These are phyloP conservation scores for Colletotrichum paranaense DNA, from an alignment of 2,329 filamentous ascomycete species.

Conservation along the genomic window DNA sequence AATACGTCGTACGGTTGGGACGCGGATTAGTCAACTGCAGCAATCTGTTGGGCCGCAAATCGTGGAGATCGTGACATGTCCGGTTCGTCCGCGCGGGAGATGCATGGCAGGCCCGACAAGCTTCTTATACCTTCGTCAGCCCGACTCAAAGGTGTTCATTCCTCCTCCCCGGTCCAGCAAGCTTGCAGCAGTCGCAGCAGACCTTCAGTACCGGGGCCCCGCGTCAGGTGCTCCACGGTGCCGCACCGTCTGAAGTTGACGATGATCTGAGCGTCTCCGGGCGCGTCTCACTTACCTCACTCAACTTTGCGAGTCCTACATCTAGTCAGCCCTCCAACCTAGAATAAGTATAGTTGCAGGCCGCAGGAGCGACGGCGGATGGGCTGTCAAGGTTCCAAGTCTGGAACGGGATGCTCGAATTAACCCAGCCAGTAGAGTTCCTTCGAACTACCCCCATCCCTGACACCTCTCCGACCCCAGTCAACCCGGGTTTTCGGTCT, in stretches of 20 bases:
- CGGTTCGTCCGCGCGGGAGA: background rate
- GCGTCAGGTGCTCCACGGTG: background rate
- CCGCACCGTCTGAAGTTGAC: background rate
- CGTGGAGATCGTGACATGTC: background rate
- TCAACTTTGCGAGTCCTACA: background rate
- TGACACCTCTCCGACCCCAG: background rate
- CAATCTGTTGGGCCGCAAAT: background rate
- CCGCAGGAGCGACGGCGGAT: background rate
- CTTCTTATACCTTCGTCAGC: background rate
- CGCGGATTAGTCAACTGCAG: background rate
- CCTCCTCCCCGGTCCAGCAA: background rate
- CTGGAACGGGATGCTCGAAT: background rate
- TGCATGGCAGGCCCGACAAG: background rate
- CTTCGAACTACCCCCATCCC: background rate
- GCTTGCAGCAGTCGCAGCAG: background rate
- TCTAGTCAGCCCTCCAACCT: background rate
- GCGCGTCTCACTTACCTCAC: background rate
- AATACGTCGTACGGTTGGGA: background rate
- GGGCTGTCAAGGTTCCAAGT: background rate
- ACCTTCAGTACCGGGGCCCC: background rate
- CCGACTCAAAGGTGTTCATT: background rate
- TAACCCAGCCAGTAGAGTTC: background rate
- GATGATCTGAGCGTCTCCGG: slow-evolving; percentile 8
- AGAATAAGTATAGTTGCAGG: background rate
- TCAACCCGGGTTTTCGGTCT: slow-evolving; percentile 19